These are phyloP conservation scores for Aristolochia fimbriata DNA, from an alignment of 164 flowering plant genomes.

Conservation along the genomic window DNA sequence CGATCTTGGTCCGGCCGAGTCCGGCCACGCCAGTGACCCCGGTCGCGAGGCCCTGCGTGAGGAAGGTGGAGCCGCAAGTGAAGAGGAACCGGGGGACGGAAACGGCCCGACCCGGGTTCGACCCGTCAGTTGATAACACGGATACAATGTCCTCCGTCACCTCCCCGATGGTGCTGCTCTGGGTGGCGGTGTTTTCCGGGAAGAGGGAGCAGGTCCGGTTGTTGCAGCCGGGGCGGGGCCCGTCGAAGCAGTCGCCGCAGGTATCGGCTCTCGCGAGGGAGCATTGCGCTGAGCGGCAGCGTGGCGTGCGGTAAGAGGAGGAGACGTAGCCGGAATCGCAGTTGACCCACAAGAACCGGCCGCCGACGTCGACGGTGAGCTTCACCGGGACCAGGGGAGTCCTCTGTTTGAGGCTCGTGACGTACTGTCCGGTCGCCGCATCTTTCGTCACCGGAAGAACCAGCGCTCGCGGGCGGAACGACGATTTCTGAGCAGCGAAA, in stretches of 20 bases:
- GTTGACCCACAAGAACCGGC: slow-evolving; percentile 6
- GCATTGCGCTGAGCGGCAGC: slow-evolving; percentile 7
- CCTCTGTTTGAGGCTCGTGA: slow-evolving; percentile 4
- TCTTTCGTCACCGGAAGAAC: slow-evolving; percentile 9
- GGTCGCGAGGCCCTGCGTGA: slow-evolving; percentile 3
- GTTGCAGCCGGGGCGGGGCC: slow-evolving; percentile 17
- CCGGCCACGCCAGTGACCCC: slow-evolving; percentile 21
- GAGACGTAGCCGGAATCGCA: slow-evolving; percentile 10
- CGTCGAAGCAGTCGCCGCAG: background rate
- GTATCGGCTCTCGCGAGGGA: background rate
- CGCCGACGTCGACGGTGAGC: slow-evolving; percentile 4
- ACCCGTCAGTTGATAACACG: slow-evolving; percentile 18
- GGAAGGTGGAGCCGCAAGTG: slow-evolving; percentile 11
- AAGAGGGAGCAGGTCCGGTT: slow-evolving; percentile 13
- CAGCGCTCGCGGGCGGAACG: background rate
- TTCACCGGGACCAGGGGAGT: slow-evolving; percentile 5
- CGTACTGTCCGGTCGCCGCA: slow-evolving; percentile 4
- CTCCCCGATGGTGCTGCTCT: slow-evolving; percentile 2
- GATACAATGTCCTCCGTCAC: slow-evolving; percentile 13
- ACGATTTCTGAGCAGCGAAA: background rate
- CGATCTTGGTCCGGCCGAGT: slow-evolving; percentile 16
- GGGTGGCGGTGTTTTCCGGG: slow-evolving; percentile 10
- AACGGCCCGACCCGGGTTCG: slow-evolving; percentile 12
- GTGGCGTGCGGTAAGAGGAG: slow-evolving; percentile 5
- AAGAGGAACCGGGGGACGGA: slow-evolving; percentile 14